A percentile compares a stretch with the other conserved stretches of the same genome.
Evolutionary conservation across 257 asterid genomes (phyloP).

Genomic region (Plantago ovata): DNA sequence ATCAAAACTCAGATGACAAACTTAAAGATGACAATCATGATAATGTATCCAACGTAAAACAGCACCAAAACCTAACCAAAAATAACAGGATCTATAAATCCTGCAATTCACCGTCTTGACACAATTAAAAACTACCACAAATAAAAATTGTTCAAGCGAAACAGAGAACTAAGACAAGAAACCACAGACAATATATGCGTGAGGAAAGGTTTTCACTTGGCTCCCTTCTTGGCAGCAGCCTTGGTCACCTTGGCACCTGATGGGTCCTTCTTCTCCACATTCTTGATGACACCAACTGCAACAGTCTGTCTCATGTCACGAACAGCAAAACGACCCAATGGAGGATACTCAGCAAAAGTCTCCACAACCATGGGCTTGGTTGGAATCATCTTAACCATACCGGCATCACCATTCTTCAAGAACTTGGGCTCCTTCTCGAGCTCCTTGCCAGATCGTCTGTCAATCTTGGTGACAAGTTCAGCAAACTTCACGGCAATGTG

Average conservation of each 20-base stretch:
- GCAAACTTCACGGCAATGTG: constrained; percentile 58
- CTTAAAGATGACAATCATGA: too few relatives aligned
- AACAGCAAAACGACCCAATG: constrained; percentile 59
- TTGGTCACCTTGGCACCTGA: constrained; percentile 61
- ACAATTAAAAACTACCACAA: too few relatives aligned
- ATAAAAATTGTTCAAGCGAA: not conserved
- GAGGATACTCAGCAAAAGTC: constrained; percentile 57
- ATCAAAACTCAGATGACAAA: too few relatives aligned
- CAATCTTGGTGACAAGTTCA: constrained; percentile 67
- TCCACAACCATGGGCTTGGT: constrained; percentile 86
- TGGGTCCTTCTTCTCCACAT: constrained; percentile 58
- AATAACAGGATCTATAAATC: too few relatives aligned
- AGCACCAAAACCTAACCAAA: too few relatives aligned
- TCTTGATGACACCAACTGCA: constrained; percentile 58
- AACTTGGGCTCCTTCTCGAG: constrained; percentile 66
- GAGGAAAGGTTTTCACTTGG: constrained; percentile 36
- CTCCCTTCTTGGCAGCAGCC: constrained; percentile 82
- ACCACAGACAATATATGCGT: not conserved
- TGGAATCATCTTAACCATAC: constrained; percentile 73
- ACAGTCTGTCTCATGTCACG: constrained; percentile 66
- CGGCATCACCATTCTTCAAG: constrained; percentile 75
- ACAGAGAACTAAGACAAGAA: not conserved
- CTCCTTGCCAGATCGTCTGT: constrained; percentile 78
- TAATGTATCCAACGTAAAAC: too few relatives aligned
- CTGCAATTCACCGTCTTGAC: too few relatives aligned